A percentile compares a stretch with the other conserved stretches of the same genome.
Evolutionary conservation across 257 asterid genomes (phyloP).

Genomic region (Fraxinus excelsior): DNA sequence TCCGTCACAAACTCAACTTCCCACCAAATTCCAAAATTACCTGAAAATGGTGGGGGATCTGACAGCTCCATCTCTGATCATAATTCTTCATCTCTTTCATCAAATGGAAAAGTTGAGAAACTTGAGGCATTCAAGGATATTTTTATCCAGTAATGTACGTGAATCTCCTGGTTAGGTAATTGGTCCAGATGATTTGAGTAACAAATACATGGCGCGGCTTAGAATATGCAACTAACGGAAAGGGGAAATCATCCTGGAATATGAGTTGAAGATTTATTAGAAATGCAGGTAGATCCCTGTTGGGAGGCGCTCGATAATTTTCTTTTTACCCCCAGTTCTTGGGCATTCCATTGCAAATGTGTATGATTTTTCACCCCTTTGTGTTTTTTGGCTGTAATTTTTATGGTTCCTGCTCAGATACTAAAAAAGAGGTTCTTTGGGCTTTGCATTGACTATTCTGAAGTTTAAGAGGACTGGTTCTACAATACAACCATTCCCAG

Average conservation of each 20-base stretch:
- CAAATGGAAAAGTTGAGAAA: slow-evolving; percentile 68
- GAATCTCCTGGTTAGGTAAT: slow-evolving; percentile 23
- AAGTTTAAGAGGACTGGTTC: slow-evolving; percentile 13
- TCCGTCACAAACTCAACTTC: slow-evolving; percentile 39
- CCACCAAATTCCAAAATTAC: slow-evolving; percentile 39
- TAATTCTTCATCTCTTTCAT: slow-evolving; percentile 27
- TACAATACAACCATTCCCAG: slow-evolving; percentile 16
- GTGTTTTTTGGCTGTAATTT: slow-evolving; percentile 34
- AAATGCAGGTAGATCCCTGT: slow-evolving; percentile 15
- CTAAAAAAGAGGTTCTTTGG: slow-evolving; percentile 30
- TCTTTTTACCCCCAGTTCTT: slow-evolving; percentile 27
- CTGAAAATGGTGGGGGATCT: slow-evolving; percentile 51
- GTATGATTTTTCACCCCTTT: slow-evolving; percentile 30
- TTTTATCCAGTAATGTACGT: slow-evolving; percentile 43
- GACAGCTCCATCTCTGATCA: slow-evolving; percentile 34
- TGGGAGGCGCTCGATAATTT: neutral
- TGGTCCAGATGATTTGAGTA: slow-evolving; percentile 13
- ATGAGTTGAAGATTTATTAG: slow-evolving; percentile 16
- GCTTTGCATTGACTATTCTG: slow-evolving; percentile 10
- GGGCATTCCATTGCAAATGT: slow-evolving; percentile 36
- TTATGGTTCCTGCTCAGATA: slow-evolving; percentile 32
- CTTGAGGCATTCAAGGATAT: slow-evolving; percentile 56
- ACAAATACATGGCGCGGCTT: slow-evolving; percentile 21
- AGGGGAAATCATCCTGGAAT: slow-evolving; percentile 18
- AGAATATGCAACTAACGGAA: slow-evolving; percentile 6